Conservation (phyloP, 805 yeast species). For the Helenozyma baotianmanensis region DNA sequence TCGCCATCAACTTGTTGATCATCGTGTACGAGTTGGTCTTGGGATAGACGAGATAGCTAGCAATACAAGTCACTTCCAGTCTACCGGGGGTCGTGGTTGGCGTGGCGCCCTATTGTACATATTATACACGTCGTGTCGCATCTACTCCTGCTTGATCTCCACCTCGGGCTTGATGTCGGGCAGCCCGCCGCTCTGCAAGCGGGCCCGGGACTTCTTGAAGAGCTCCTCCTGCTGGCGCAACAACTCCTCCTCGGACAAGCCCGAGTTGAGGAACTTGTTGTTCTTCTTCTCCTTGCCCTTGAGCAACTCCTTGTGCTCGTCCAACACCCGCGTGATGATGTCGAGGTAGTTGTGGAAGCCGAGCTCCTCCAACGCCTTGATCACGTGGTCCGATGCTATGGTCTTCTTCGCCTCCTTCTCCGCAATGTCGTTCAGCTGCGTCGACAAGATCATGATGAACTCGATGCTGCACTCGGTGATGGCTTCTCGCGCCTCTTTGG, state of each 20-base stretch:
- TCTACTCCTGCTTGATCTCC: constrained; percentile 11
- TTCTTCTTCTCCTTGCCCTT: constrained; percentile 88
- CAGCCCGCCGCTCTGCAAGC: constrained; percentile 42
- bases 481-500: constrained; percentile 92
- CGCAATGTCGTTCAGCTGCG: constrained; percentile 93
- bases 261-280: constrained; percentile 89
- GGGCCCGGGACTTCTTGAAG: constrained; percentile 71
- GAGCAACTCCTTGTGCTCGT: constrained; percentile 82
- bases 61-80: no score
- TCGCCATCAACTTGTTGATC: constrained; percentile 60
- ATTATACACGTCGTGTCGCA: constrained; percentile 10
- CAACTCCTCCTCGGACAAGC: constrained; percentile 87
- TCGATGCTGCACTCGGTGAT: constrained; percentile 94
- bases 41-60: constrained; percentile 54
- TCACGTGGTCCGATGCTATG: constrained; percentile 92
- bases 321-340: constrained; percentile 70
- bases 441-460: constrained; percentile 89
- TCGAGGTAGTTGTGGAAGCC: constrained; percentile 85
- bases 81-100: no score
- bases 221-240: constrained; percentile 89
- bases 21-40: constrained; percentile 65
- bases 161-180: constrained; percentile 13
- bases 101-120: constrained; percentile 9
- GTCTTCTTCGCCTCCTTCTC: constrained; percentile 95
- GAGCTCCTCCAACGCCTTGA: constrained; percentile 79